Base-by-base conservation (phyloP, 805 yeast species). In the Wickerhamomyces chambardii region DNA sequence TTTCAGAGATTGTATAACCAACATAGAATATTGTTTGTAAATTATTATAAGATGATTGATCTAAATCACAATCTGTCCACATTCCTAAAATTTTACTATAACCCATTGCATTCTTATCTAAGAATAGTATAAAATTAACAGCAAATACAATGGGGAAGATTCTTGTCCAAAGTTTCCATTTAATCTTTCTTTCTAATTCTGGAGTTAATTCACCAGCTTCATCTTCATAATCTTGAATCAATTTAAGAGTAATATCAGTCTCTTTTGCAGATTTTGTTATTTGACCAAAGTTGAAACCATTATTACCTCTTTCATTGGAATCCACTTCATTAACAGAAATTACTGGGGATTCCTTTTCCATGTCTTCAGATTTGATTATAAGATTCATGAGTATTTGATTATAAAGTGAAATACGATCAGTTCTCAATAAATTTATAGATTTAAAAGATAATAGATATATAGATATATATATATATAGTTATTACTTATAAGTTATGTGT, bases 101-200 rank as follows among this genome's bases (percentile, higher is more conserved):
- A 2, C 65, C 55, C 21, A 67, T 41, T 2, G 71, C 58, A 15
- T 66, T 63, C 39, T 67, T 67, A 43, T 67, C 73, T 38, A 65
- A 55, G 45, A 53, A 61, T 15, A 61, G 17, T 21, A 54, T 37
- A 5, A 53, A 47, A 37, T 53, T 44, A 15, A 55, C 45, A 6
- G 45, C 27, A 15, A 44, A 40, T 3, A 49, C 34, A 28, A 56
- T 32, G 0, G 55, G 44, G 22, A 61, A 37, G 15, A 61, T 42
- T 5, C 44, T 44, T 4, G 45, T 31, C 45, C 47, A 42, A 7
- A 44, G 16, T 30, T 44, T 44, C 15, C 33, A 16, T 17, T 35
- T 28, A 11, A 44, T 27, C 17, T 29, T 36, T 12, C 19, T 19
- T 25, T 44, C 47, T 4, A 33, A 12, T 15, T 42, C 35, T 3